phyloP scores from a whole-genome alignment of 106 monocot genomes.

The Posidonia australis region DNA sequence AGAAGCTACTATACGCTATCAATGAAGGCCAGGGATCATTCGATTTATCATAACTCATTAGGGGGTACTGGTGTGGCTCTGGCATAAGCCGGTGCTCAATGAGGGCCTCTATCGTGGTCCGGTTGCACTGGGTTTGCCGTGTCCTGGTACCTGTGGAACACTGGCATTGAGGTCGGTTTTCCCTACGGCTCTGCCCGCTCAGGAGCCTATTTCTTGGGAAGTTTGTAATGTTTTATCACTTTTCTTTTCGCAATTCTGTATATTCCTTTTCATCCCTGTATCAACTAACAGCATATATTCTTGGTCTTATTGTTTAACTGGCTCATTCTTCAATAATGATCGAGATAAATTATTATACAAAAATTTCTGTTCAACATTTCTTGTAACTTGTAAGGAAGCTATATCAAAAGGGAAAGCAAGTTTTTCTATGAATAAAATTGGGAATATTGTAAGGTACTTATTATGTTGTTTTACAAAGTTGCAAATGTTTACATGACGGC shows the following conservation, averaged over 20 bases:
- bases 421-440: no score
- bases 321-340: not conserved
- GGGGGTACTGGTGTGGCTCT: not conserved
- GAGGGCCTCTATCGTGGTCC: no score
- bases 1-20: constrained; percentile 85
- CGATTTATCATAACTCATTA: constrained; percentile 56
- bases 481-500: no score
- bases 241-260: not conserved
- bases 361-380: no score
- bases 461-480: no score
- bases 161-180: no score
- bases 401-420: no score
- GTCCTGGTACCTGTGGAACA: no score
- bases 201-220: not conserved
- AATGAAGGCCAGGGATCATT: constrained; percentile 95
- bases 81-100: not conserved
- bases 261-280: not conserved
- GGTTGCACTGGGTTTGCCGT: no score
- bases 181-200: not conserved
- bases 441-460: no score
- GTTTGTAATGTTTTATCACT: not conserved
- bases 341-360: no score
- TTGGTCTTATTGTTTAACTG: constrained; percentile 1
- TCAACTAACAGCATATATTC: not conserved
- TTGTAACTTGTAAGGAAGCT: no score